These are phyloP conservation scores for Ustilago curta DNA, from an alignment of 1,284 basidiomycete genomes.

Conservation along the genomic window DNA sequence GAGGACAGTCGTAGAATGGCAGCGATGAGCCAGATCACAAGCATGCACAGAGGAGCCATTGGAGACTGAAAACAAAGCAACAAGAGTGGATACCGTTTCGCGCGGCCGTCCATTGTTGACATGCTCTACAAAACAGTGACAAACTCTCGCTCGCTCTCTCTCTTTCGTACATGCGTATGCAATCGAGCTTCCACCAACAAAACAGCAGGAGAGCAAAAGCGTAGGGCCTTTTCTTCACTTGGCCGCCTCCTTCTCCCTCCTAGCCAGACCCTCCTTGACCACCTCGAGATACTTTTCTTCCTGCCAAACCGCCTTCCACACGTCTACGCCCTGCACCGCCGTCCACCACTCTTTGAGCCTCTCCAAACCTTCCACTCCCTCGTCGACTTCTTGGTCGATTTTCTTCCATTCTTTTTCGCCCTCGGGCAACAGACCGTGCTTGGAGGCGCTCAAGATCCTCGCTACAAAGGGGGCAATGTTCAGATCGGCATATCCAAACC, in stretches of 20 bases:
- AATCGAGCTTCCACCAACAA: no score
- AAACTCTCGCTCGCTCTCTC: no score
- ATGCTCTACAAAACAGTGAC: no score
- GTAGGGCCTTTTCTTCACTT: neutral
- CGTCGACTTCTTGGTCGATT: conserved; percentile 13
- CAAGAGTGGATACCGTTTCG: no score
- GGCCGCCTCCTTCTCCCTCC: neutral
- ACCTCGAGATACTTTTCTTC: conserved; percentile 12
- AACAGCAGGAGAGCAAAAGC: no score
- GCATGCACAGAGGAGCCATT: no score
- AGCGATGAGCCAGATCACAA: no score
- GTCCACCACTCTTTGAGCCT: conserved; percentile 23
- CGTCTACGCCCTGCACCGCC: conserved; percentile 5
- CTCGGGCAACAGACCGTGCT: neutral
- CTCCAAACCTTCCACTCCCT: conserved; percentile 5
- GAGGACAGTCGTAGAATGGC: no score
- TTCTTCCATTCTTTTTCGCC: neutral
- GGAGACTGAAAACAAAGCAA: no score
- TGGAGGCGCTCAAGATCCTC: conserved; percentile 4
- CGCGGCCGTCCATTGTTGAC: no score
- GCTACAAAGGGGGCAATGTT: conserved; percentile 20
- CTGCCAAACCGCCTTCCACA: conserved; percentile 22
- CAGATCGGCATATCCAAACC: conserved; percentile 26
- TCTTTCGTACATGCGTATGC: no score
- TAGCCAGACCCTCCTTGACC: conserved; percentile 1